phyloP scores from a whole-genome alignment of 495 filamentous ascomycete genomes.

The Clohesyomyces aquaticus region DNA sequence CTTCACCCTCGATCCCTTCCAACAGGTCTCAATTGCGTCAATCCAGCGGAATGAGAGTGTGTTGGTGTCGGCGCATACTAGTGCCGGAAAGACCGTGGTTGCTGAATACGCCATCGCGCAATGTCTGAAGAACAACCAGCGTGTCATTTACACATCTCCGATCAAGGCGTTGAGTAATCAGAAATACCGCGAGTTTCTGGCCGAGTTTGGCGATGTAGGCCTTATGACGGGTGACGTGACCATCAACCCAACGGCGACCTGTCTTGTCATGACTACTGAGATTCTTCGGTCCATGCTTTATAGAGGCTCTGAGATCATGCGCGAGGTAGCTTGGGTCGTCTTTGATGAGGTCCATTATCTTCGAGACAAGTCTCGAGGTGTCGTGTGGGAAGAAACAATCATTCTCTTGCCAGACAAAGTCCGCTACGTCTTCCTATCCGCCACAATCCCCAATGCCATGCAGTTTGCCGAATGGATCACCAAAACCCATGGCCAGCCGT shows the following conservation, averaged over 20 bases:
- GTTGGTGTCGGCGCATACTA: slow-evolving; percentile 94
- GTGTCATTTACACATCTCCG: slow-evolving; percentile 98
- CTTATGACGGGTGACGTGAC: slow-evolving; percentile 99
- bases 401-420: slow-evolving; percentile 97
- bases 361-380: slow-evolving; percentile 88
- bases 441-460: slow-evolving; percentile 99
- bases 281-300: slow-evolving; percentile 99
- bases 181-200: slow-evolving; percentile 94
- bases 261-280: slow-evolving; percentile 98
- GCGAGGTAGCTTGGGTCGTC: slow-evolving; percentile 95
- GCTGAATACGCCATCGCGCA: slow-evolving; percentile 99
- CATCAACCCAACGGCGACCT: slow-evolving; percentile 97
- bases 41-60: slow-evolving; percentile 96
- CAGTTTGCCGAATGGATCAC: slow-evolving; percentile 99
- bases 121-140: slow-evolving; percentile 93
- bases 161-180: slow-evolving; percentile 99
- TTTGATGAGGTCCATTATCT: slow-evolving; percentile 99
- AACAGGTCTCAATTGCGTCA: slow-evolving; percentile 86
- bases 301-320: slow-evolving; percentile 97
- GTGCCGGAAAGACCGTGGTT: slow-evolving; percentile 96
- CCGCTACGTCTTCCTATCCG: slow-evolving; percentile 95
- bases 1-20: slow-evolving; percentile 96
- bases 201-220: slow-evolving; percentile 94
- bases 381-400: slow-evolving; percentile 99
- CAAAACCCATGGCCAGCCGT: slow-evolving; percentile 94